Evolutionary conservation across 1,284 basidiomycete genomes (phyloP), one percentile per base, ranked within the genome.

Genomic region (Cerioporus squamosus): DNA sequence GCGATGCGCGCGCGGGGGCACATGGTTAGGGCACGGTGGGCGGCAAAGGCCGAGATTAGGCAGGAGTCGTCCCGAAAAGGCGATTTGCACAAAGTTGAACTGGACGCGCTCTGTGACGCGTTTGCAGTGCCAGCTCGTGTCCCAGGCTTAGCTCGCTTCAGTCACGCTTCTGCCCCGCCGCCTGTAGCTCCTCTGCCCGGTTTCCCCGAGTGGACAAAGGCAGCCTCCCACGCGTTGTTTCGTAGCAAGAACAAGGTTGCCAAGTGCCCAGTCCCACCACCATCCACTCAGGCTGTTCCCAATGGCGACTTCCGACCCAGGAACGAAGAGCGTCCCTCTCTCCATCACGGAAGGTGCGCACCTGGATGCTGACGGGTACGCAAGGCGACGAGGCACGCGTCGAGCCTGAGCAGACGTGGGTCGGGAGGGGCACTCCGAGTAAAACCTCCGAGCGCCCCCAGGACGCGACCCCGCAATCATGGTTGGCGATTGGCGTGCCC

Each of bases 261-360:
- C 47, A 39, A 23, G 22, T 39, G 18, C 18, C 10, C 15, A 8
- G 36, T 36, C 33, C 33, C 33, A 36, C 33, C 33, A 17, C 33
- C 44, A 22, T 20, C 18, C 15, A n/a, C 22, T 20, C 18, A 5
- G 10, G 2, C n/a, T 15, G 14, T n/a, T 15, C 31, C 12, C 31
- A 20, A 76, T 76, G 75, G 63, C 73, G 48, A 55, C 64, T 39
- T 57, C 61, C 38, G 75, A 75, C 29, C 65, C 68, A 47, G 70
- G 74, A 44, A 66, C 67, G 44, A 75, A 75, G 62, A 67, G 61
- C 58, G 71, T 70, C 9, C 75, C 75, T 5, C 70, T 78, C 22
- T 71, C 77, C 45, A 79, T 79, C 39, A 80, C 78, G 39, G 78
- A 80, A 75, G 78, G 78, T 79, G 31, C n/a, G 59, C 51, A 9